Evolutionary conservation across 106 monocot genomes (phyloP), one percentile per base, ranked within the genome.

Genomic region (Apostasia ramifera): DNA sequence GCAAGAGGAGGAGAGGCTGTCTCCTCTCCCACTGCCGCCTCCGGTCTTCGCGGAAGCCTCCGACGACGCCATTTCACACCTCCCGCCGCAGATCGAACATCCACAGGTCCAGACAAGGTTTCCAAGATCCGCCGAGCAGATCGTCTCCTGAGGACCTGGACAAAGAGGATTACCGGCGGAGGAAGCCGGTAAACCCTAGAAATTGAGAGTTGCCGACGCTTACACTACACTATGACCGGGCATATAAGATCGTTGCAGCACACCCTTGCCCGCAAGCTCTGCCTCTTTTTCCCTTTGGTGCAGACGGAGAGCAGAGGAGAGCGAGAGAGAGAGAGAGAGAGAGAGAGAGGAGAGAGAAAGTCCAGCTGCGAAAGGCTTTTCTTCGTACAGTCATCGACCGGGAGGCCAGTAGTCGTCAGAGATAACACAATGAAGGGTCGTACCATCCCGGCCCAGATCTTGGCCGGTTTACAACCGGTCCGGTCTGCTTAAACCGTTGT

Each of bases 351-450:
- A 10, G 37, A 37, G 37, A 57, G 42, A 62, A 62, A 62, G 45
- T 62, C 62, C 62, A 62, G 42, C 62, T 44, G 62, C 62, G 43
- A 62, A 62, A 62, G 62, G 43, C 13, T 26, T 14, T 45, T 62
- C 44, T 62, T 62, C 44, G 62, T 62, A 62, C 62, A 44, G 62
- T 62, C 26, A 12, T 62, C 62, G 62, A 62, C 62, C 62, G 8
- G 62, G 11, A 13, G 42, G 62, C 43, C 43, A 62, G 38, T 9
- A 59, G 38, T 40, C 59, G 40, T 59, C 59, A 26, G 26, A 26
- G 26, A 26, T 26, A 26, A 26, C 26, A 26, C 26, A 26, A 26
- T 26, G 26, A 26, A 26, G 26, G 26, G 26, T 26, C 26, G 26
- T 26, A 26, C 26, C 26, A 26, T 26, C 26, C 26, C 26, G 26